Conservation (phyloP, 1,284 basidiomycete species). For the Puccinia polysora region DNA sequence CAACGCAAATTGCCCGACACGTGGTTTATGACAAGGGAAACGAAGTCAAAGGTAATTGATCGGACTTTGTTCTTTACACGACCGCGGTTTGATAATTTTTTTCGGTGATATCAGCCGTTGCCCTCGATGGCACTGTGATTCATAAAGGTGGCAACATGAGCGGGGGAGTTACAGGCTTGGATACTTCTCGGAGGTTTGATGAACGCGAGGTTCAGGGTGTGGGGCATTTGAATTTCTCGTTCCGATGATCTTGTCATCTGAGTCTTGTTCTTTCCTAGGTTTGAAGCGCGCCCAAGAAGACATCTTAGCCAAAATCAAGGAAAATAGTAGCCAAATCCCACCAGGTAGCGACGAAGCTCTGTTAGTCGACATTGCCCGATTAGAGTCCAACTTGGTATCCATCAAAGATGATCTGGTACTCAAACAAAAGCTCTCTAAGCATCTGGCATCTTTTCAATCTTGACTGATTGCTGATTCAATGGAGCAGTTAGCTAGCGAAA, state of each 20-base stretch:
- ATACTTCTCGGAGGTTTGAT: slow-evolving; percentile 76
- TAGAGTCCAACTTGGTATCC: slow-evolving; percentile 69
- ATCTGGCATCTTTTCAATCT: background rate
- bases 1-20: slow-evolving; percentile 81
- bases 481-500: slow-evolving; percentile 60
- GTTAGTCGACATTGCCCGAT: slow-evolving; percentile 68
- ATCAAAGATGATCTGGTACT: slow-evolving; percentile 76
- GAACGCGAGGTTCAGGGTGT: slow-evolving; percentile 77
- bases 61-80: background rate
- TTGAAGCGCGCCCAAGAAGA: slow-evolving; percentile 63
- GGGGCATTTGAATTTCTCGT: background rate
- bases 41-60: slow-evolving; percentile 78
- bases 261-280: slow-evolving; percentile 47
- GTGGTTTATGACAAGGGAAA: slow-evolving; percentile 90
- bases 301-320: slow-evolving; percentile 71
- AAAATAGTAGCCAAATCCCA: slow-evolving; percentile 74
- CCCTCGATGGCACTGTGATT: slow-evolving; percentile 91
- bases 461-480: slow-evolving; percentile 7
- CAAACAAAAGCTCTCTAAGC: slow-evolving; percentile 36
- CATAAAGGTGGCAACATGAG: slow-evolving; percentile 97
- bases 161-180: slow-evolving; percentile 76
- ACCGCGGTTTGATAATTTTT: background rate
- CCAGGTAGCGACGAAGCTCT: slow-evolving; percentile 75
- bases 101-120: slow-evolving; percentile 66
- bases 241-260: background rate